These are phyloP conservation scores for Backusella mclennaniae DNA, from an alignment of 192 early-diverging fungal genomes.

Conservation along the genomic window DNA sequence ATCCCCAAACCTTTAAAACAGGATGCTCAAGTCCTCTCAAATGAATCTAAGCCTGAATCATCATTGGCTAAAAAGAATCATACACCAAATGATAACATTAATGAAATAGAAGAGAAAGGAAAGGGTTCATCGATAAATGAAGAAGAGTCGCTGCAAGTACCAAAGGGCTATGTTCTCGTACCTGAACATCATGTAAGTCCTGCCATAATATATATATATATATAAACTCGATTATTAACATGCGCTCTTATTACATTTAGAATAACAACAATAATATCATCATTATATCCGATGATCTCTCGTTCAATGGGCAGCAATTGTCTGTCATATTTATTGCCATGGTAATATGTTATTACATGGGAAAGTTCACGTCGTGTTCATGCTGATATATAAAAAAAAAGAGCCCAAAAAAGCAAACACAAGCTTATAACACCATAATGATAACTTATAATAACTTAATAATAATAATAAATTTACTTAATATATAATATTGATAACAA, in stretches of 20 bases:
- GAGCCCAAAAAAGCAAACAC: neutral
- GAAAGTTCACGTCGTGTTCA: conserved; percentile 28
- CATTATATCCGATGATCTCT: conserved; percentile 38
- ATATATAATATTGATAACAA: neutral
- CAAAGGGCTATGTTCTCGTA: conserved; percentile 26
- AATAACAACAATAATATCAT: conserved; percentile 37
- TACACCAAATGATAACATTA: neutral
- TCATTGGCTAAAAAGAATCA: neutral
- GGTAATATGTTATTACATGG: conserved; percentile 41
- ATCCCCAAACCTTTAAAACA: neutral
- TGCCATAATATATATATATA: neutral
- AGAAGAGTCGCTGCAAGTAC: conserved; percentile 14
- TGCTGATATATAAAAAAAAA: conserved; percentile 1
- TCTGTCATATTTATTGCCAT: conserved; percentile 38
- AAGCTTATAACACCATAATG: neutral
- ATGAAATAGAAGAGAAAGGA: neutral
- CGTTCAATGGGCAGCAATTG: conserved; percentile 41
- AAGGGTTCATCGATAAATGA: neutral
- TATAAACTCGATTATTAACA: neutral
- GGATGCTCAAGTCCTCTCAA: neutral
- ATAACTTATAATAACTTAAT: neutral
- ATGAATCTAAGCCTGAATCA: neutral
- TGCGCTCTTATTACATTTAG: neutral
- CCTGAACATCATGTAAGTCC: conserved; percentile 22
- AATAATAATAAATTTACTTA: neutral